phyloP scores from a whole-genome alignment of 179 eudicot species.

The Sideroxylon spinosum region DNA sequence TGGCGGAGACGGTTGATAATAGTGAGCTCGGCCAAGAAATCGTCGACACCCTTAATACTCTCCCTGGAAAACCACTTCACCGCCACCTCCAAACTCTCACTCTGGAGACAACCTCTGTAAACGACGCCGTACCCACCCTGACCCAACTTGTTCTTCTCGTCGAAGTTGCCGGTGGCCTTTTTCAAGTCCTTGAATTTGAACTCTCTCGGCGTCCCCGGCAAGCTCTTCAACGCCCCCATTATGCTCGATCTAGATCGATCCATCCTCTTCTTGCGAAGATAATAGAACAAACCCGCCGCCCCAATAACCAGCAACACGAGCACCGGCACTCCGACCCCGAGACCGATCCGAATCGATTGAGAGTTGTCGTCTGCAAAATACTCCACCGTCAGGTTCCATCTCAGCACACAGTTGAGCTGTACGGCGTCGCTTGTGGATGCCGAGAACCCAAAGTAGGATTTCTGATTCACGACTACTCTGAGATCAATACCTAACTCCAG shows the following conservation, averaged over 20 bases:
- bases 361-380: slow-evolving; percentile 14
- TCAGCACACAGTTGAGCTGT: slow-evolving; percentile 68
- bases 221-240: slow-evolving; percentile 49
- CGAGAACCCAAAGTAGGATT: slow-evolving; percentile 75
- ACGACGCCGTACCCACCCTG: slow-evolving; percentile 83
- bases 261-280: slow-evolving; percentile 18
- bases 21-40: slow-evolving; percentile 84
- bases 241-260: slow-evolving; percentile 32
- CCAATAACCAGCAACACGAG: slow-evolving; percentile 17
- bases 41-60: slow-evolving; percentile 67
- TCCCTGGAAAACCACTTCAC: slow-evolving; percentile 77
- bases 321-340: slow-evolving; percentile 27
- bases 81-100: slow-evolving; percentile 61
- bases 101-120: slow-evolving; percentile 41
- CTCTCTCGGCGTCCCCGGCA: slow-evolving; percentile 76
- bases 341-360: slow-evolving; percentile 1
- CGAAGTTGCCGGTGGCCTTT: slow-evolving; percentile 65
- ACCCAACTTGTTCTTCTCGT: slow-evolving; percentile 61
- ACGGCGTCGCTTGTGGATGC: slow-evolving; percentile 50
- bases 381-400: slow-evolving; percentile 76
- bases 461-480: slow-evolving; percentile 29
- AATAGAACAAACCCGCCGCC: slow-evolving; percentile 12
- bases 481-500: slow-evolving; percentile 40
- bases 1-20: slow-evolving; percentile 86
- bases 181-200: slow-evolving; percentile 53